A percentile compares a stretch with the other conserved stretches of the same genome.
Conservation (phyloP, 768 basidiomycete genomes). For the Mycena venus region DNA sequence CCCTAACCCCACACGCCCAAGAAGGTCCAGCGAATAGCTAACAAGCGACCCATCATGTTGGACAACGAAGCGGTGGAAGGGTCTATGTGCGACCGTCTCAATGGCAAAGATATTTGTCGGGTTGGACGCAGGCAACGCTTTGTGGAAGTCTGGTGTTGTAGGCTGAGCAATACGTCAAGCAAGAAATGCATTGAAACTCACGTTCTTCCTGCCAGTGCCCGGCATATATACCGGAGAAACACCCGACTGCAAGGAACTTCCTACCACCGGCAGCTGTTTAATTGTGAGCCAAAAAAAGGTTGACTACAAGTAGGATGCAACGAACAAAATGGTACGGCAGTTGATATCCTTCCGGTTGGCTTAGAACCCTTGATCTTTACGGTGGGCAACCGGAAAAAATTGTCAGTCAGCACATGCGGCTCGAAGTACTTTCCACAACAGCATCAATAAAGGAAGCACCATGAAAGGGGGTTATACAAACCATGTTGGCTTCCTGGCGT, state of each 20-base stretch:
- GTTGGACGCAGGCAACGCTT: constrained; percentile 64
- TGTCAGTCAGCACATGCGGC: constrained; percentile 68
- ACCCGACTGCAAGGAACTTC: constrained; percentile 74
- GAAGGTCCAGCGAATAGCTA: constrained; percentile 79
- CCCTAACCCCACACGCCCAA: constrained; percentile 70
- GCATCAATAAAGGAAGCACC: not conserved
- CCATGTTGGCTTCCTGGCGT: constrained; percentile 81
- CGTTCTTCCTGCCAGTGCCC: constrained; percentile 68
- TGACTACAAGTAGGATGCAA: not conserved
- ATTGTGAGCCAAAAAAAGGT: not conserved
- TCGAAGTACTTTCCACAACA: constrained; percentile 72
- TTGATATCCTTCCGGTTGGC: constrained; percentile 70
- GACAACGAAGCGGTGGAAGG: constrained; percentile 77
- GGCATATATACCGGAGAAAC: constrained; percentile 78
- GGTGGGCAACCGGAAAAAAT: constrained; percentile 68
- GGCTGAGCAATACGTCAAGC: constrained; percentile 4
- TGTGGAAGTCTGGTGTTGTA: constrained; percentile 63
- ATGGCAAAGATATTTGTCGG: constrained; percentile 71
- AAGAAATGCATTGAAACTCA: constrained; percentile 44
- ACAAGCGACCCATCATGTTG: constrained; percentile 69
- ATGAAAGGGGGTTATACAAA: constrained; percentile 44
- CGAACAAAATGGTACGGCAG: constrained; percentile 75
- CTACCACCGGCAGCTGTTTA: constrained; percentile 61
- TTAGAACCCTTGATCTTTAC: constrained; percentile 45
- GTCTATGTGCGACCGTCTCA: constrained; percentile 53